Conservation (phyloP, 768 basidiomycete species). For the Boletus pseudopeckii region DNA sequence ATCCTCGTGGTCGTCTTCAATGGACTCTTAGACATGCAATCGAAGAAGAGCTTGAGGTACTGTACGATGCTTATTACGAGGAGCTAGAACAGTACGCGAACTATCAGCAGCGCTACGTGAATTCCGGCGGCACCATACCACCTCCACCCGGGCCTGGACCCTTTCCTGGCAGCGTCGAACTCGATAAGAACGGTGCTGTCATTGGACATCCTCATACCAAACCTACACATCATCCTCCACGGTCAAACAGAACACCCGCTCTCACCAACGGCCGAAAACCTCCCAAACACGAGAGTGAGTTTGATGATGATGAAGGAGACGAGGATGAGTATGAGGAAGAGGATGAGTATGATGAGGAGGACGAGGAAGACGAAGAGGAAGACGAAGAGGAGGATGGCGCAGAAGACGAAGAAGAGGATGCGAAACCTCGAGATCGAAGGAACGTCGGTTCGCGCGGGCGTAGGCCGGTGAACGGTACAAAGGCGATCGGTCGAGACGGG, state of each 20-base stretch:
- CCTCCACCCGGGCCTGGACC: constrained; percentile 96
- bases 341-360: constrained; percentile 53
- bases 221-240: constrained; percentile 38
- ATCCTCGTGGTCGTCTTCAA: constrained; percentile 15
- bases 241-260: constrained; percentile 33
- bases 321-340: constrained; percentile 53
- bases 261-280: constrained; percentile 39
- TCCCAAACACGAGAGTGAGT: constrained; percentile 57
- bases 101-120: constrained; percentile 93
- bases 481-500: constrained; percentile 55
- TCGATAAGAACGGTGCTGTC: constrained; percentile 85
- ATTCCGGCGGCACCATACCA: constrained; percentile 83
- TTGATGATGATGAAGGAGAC: constrained; percentile 62
- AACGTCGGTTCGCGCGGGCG: constrained; percentile 35
- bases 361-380: constrained; percentile 62
- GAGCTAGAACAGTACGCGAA: constrained; percentile 99
- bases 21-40: constrained; percentile 74
- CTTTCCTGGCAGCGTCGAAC: constrained; percentile 96
- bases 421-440: constrained; percentile 41
- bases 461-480: constrained; percentile 42
- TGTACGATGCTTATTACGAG: constrained; percentile 99
- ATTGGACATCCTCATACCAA: constrained; percentile 39
- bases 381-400: constrained; percentile 69
- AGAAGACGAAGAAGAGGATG: constrained; percentile 55
- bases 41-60: constrained; percentile 99